Evolutionary conservation across 2,329 filamentous ascomycete species (phyloP), one percentile per base, ranked within the genome.

Genomic region (Beauveria australis): DNA sequence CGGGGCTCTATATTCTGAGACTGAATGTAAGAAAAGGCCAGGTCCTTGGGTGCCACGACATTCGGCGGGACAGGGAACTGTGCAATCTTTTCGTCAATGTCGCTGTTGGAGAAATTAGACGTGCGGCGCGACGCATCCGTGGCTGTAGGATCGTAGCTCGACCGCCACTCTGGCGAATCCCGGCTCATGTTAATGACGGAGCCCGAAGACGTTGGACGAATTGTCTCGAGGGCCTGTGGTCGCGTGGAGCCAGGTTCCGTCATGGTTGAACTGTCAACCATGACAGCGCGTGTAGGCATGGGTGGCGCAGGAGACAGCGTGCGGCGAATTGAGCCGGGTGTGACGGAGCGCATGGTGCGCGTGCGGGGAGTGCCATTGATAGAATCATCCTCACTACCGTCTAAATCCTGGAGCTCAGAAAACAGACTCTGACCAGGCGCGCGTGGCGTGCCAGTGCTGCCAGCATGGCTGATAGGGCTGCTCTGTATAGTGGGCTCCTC

Each of bases 381-480:
- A 59, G 89, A 87, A 63, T 88, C 87, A 62, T 91, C 89, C 64
- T 91, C 89, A 66, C 89, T 88, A 64, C 85, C 85, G 63, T 85
- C 88, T 48, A 97, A 78, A 65, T 91, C 90, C 58, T 89, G 91
- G 47, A 99, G 81, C 73, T 99, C 94, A 46, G 92, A 92, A 71
- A 94, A 96, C 55, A 99, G 79, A 69, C 89, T 97, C 76, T 96
- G 90, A 18, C 84, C 82, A 19, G 68, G 74, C 48, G 74, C 72
- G 61, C 81, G 76, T 10, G 83, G 78, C 3, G 81, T 83, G 51
- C 76, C 76, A 64, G 77, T 81, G 66, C 78, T 80, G 63, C 76
- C 79, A 19, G 73, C 75, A 64, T 81, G 78, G 68, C 83, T 85
- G 53, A 80, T 79, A 19, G 83, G 85, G 63, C 85, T 89, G 69